Evolutionary conservation across 2,329 filamentous ascomycete species (phyloP), one percentile per base, ranked within the genome.

Genomic region (Colletotrichum musicola): DNA sequence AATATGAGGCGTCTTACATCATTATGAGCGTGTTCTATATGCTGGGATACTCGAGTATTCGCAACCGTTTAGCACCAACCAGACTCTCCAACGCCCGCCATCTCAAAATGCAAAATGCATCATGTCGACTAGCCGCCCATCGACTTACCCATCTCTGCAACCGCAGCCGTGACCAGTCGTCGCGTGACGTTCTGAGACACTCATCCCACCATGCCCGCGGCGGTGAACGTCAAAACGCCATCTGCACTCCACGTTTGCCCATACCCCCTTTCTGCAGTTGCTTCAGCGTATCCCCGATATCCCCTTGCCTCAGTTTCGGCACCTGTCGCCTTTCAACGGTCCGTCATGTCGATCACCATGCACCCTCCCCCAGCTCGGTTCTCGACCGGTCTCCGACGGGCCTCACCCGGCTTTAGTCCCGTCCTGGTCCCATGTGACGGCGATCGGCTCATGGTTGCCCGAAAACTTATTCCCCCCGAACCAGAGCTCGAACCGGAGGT

Each of bases 401-500:
- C 58, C 25, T 40, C 46, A 20, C n/a, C 49, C 38, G 16, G 38
- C 54, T 27, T 64, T 64, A 16, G 49, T 47, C 25, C 74, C 78
- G 14, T 76, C 73, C 1, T 72, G 54, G 51, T 80, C 78, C 79
- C 79, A 81, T 1, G 72, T 74, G 9, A 81, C 75, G 10, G 72
- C 73, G 59, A 82, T 78, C 1, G 79, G 79, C 20, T 81, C 74
- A 64, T 81, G 79, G 25, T 80, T 79, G 5, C 78, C 75, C 6
- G 79, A 80, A 63, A 81, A 82, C 70, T 74, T 77, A 25, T 77
- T 74, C 1, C 80, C 81, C 1, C 73, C 78, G 64, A 81, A 83
- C 82, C 82, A 84, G 3, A 84, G 70, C 68, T 82, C 80, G 53
- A 84, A 84, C 6, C 76, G 73, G 42, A 90, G 76, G 64, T 90